Conservation (phyloP, 2,329 filamentous ascomycete species). For the Alternaria incomplexa region DNA sequence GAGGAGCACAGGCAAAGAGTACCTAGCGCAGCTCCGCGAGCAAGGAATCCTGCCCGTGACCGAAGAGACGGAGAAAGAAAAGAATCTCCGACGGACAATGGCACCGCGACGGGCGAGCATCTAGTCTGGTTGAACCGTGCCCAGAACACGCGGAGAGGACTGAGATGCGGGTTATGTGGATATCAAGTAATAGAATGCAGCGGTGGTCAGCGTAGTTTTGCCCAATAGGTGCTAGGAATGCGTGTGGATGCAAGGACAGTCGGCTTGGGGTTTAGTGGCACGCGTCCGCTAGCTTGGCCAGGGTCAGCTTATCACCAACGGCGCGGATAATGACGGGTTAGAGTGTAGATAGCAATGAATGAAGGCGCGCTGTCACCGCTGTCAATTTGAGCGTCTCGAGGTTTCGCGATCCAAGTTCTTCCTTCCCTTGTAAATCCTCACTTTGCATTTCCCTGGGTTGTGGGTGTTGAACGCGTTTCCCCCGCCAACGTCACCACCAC, state of each 20-base stretch:
- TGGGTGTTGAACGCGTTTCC: not conserved
- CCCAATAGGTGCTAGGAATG: slow-evolving; percentile 20
- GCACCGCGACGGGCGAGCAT: slow-evolving; percentile 50
- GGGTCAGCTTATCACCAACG: slow-evolving; percentile 16
- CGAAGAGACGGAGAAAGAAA: slow-evolving; percentile 59
- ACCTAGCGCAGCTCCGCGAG: slow-evolving; percentile 75
- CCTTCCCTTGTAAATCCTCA: not conserved
- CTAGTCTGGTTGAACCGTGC: slow-evolving; percentile 2
- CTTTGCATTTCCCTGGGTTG: not conserved
- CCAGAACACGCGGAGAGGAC: slow-evolving; percentile 13
- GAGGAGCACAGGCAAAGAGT: slow-evolving; percentile 65
- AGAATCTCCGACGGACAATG: slow-evolving; percentile 60
- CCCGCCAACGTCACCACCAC: not conserved
- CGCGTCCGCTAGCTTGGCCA: slow-evolving; percentile 8
- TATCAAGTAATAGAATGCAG: slow-evolving; percentile 27
- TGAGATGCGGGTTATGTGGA: slow-evolving; percentile 3
- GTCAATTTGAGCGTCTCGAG: not conserved
- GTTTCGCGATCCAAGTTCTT: slow-evolving; percentile 7
- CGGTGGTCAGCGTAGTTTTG: slow-evolving; percentile 19
- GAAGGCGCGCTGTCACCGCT: slow-evolving; percentile 1
- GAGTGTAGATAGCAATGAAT: slow-evolving; percentile 2
- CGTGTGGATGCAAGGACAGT: slow-evolving; percentile 17
- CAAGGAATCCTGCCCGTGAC: slow-evolving; percentile 73
- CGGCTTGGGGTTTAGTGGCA: slow-evolving; percentile 20
- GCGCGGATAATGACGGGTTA: slow-evolving; percentile 25